Evolutionary conservation across 768 basidiomycete genomes (phyloP), one percentile per base, ranked within the genome.

Genomic region (Suillus hirtellus): DNA sequence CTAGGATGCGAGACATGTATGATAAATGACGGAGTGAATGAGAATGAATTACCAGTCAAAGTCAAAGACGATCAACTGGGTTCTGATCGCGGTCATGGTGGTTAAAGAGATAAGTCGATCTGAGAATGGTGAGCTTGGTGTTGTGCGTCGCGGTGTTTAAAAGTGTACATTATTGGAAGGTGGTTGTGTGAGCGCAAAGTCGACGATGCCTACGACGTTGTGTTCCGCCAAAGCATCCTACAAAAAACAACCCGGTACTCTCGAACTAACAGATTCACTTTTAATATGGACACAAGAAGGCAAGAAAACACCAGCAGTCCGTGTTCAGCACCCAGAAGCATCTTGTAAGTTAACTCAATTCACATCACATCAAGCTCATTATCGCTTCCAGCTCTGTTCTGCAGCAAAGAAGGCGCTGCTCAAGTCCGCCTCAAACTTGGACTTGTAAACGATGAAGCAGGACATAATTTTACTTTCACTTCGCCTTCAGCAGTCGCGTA

Each of bases 51-150:
- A 90, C 96, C 96, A 99, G 83, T 99, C 96, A 78, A 98, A 99
- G 76, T 99, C 96, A 68, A 91, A 98, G 15, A 98, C 88, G 63
- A 98, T 80, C 59, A 98, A 88, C 71, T 95, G 92, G 65, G 79
- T 82, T 43, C 74, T 70, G n/a, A 73, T 67, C 52, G 78, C 66
- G 40, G 67, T 14, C 72, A 73, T 72, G 31, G 19, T 43, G 50
- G 52, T 59, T 12, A 27, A 59, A 59, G 21, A 59, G 43, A 24
- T 24, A 12, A 49, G 21, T 49, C 21, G 47, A 37, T 37, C 21
- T 47, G 5, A 10, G n/a, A 47, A 47, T 12, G 21, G 21, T 49
- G 47, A 47, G 21, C 47, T 47, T 12, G 47, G 24, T 47, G 47
- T 24, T 12, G 12, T 47, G 14, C 14, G 59, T 49, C 56, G 65